A percentile compares a stretch with the other conserved stretches of the same genome.
phyloP scores from a whole-genome alignment of 371 early-diverging fungal genomes.

The Mucor circinelloides region DNA sequence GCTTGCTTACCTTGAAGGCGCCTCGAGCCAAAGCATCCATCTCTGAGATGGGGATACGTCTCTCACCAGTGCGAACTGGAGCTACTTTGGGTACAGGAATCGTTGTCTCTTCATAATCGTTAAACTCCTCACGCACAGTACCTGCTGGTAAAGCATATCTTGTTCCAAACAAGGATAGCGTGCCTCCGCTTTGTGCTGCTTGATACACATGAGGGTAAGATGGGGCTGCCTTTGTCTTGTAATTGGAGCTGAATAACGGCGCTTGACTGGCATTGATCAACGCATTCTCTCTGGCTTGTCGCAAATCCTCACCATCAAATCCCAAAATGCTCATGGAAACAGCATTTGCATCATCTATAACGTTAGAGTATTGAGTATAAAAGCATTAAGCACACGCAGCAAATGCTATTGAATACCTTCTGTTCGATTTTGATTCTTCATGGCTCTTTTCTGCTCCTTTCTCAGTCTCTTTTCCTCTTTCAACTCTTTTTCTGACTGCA shows the following conservation, averaged over 20 bases:
- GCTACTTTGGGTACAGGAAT: constrained; percentile 74
- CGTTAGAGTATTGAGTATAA: neutral
- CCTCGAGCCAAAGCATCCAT: constrained; percentile 76
- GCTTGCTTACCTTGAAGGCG: constrained; percentile 73
- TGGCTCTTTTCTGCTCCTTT: constrained; percentile 73
- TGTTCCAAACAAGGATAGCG: constrained; percentile 64
- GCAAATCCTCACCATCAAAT: constrained; percentile 52
- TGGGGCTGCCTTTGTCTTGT: constrained; percentile 35
- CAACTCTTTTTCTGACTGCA: constrained; percentile 75
- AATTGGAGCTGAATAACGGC: constrained; percentile 43
- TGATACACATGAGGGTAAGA: constrained; percentile 67
- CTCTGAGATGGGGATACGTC: constrained; percentile 60
- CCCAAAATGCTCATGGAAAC: constrained; percentile 59
- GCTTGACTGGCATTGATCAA: constrained; percentile 40
- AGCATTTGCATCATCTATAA: constrained; percentile 51
- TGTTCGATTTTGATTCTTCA: constrained; percentile 24
- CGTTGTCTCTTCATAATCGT: constrained; percentile 81
- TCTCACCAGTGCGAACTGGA: constrained; percentile 59
- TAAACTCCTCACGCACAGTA: constrained; percentile 60
- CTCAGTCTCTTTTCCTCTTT: constrained; percentile 60
- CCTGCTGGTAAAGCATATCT: constrained; percentile 75
- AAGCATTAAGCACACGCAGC: too few relatives aligned
- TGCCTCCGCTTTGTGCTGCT: constrained; percentile 51
- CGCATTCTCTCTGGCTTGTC: constrained; percentile 61
- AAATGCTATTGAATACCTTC: constrained; percentile 1